Evolutionary conservation across 306 rosid species (phyloP), one percentile per base, ranked within the genome.

Genomic region (Mimosa pudica): DNA sequence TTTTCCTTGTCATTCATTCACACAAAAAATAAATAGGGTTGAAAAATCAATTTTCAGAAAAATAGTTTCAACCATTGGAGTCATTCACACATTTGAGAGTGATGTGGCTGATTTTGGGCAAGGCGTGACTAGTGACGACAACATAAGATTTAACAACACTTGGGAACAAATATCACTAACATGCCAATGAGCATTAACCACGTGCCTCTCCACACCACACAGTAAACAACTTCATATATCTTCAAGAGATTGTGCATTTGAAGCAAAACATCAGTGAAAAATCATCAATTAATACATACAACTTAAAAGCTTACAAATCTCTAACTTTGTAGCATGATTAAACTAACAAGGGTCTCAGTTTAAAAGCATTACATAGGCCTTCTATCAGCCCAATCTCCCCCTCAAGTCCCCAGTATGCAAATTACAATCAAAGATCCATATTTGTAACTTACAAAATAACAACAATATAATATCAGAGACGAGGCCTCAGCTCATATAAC

Each of bases 401-500:
- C 42, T 32, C 42, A 33, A 10, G 18, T 51, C 33, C 14, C 67
- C 67, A 61, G 17, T 10, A 61, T 11, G 8, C 67, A 30, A 30
- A 30, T 61, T 61, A 61, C 67, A 10, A 16, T 36, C 8, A 30
- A 63, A 62, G 47, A 54, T 73, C 71, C 46, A 76, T 61, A 69
- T 20, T 61, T 78, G 33, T 76, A 20, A 41, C 3, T 65, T 38
- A 49, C n/a, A 65, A 63, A 48, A 80, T 38, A 38, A 10, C 13
- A 61, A 8, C 70, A 12, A 55, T 58, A 24, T 24, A 24, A 24
- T 24, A 24, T 24, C 30, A 62, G n/a, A 46, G 12, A 74, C 7
- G 55, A 72, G 9, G 84, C 62, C 17, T 67, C 45, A 54, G 46
- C 9, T 90, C 84, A 92, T 78, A 92, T 80, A 82, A 38, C 9